Base-by-base conservation (phyloP, 805 yeast species). In the Wickerhamomyces pijperi region DNA sequence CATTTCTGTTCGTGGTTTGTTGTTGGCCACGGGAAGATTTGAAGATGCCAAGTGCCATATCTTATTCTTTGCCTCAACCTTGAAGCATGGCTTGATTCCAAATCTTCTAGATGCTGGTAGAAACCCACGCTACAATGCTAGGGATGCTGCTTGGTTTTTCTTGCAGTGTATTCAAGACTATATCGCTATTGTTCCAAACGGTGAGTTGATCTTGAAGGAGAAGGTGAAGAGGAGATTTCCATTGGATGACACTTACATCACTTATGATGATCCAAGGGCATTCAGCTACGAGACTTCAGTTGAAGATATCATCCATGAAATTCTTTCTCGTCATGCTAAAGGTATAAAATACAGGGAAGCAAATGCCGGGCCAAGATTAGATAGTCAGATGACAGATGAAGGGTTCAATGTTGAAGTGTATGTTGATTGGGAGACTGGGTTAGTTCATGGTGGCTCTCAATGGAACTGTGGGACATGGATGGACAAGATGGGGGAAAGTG, bases 401-500 rank as follows among this genome's bases (percentile, higher is more conserved):
- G 98, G 98, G 0, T 90, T 90, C 65, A 82, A 90, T 56, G 88
- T 90, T 35, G 72, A 74, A 46, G 72, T 88, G 2, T 51, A 61
- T 42, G 86, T 88, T 35, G 97, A 90, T 56, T 90, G 97, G 97
- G 52, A 64, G 0, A 87, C 83, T 12, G 98, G 98, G 1, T 63
- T 92, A 23, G 65, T 88, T 4, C 82, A 76, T 57, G 98, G 97
- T 35, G 97, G 98, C 2, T 83, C 84, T 36, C 95, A 83, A 58
- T 75, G 63, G 57, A 90, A 90, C 56, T 90, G 98, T 64, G 98
- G 98, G 18, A 92, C 98, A 0, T 90, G 98, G 98, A 90, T 88
- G 96, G 98, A 90, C 61, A 90, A 90, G 63, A 90, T 90, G 97
- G 98, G 98, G 19, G 97, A 92, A 63, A 83, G 95, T 53, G 76